A percentile compares a stretch with the other conserved stretches of the same genome.
Conservation (phyloP, 148 eudicot species). For the Rhododendron molle region DNA sequence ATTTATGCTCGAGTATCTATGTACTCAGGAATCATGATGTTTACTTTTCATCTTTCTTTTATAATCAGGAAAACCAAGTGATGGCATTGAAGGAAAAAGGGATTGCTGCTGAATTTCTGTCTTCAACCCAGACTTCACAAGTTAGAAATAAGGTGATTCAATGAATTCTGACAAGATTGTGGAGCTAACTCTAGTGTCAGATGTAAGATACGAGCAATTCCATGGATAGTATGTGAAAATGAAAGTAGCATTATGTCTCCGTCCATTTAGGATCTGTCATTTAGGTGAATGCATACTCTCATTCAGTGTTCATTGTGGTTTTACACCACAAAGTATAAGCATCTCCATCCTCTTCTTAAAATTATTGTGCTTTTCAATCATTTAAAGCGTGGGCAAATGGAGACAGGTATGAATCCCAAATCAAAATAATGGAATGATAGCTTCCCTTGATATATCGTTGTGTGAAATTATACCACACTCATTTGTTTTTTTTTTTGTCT, state of each 20-base stretch:
- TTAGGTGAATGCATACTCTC: not conserved
- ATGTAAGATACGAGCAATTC: not conserved
- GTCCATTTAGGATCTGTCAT: not conserved
- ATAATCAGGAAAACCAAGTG: slow-evolving; percentile 88
- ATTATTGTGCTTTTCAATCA: not conserved
- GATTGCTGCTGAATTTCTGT: slow-evolving; percentile 81
- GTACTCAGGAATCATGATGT: not conserved
- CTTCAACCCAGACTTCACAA: slow-evolving; percentile 74
- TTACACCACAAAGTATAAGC: not conserved
- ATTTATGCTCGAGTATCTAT: not conserved
- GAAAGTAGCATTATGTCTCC: not conserved
- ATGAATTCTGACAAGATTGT: not conserved
- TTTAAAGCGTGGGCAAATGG: not conserved
- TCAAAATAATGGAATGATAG: not conserved
- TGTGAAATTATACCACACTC: not conserved
- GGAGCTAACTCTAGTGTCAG: not conserved
- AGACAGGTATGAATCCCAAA: not conserved
- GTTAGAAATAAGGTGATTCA: slow-evolving; percentile 63
- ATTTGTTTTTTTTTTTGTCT: not conserved
- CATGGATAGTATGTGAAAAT: not conserved
- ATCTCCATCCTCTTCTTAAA: not conserved
- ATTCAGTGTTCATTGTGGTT: slow-evolving; percentile 9
- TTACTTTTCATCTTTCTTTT: not conserved
- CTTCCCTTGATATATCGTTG: not conserved
- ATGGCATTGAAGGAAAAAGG: slow-evolving; percentile 71